These are phyloP conservation scores for Nelumbo lutea DNA, from an alignment of 164 flowering plant species.

Conservation along the genomic window DNA sequence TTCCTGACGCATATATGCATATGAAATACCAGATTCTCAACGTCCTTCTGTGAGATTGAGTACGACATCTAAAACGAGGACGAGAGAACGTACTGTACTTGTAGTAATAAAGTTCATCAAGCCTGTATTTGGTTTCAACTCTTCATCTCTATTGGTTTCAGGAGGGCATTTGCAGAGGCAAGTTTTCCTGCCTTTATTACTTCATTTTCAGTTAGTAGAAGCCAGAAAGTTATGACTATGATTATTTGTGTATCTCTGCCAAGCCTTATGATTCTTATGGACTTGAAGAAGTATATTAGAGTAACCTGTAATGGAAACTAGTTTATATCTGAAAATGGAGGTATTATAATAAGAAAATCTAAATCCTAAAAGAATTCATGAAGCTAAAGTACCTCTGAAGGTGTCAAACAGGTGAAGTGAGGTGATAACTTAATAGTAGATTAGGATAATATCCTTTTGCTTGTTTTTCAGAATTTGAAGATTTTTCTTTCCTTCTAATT, in stretches of 20 bases:
- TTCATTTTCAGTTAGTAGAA: background rate
- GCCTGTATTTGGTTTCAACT: conserved; percentile 84
- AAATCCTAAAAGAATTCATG: background rate
- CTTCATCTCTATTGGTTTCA: conserved; percentile 60
- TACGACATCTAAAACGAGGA: conserved; percentile 58
- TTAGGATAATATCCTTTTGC: background rate
- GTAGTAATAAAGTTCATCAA: conserved; percentile 57
- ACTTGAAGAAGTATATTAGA: background rate
- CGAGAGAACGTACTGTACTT: conserved; percentile 47
- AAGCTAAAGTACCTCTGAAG: background rate
- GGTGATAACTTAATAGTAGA: background rate
- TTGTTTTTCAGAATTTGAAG: background rate
- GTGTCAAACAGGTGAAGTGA: background rate
- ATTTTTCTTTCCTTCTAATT: background rate
- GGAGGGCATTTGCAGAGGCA: conserved; percentile 75
- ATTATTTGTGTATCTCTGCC: background rate
- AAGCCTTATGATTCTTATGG: background rate
- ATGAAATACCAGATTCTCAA: conserved; percentile 45
- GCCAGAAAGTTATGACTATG: background rate
- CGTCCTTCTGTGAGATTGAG: conserved; percentile 75
- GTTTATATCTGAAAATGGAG: background rate
- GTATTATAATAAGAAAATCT: background rate
- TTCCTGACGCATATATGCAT: conserved; percentile 6
- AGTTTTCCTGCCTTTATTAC: conserved; percentile 19
- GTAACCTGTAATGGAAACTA: background rate